Conservation (phyloP, 768 basidiomycete genomes). For the Dendrothele bispora region DNA sequence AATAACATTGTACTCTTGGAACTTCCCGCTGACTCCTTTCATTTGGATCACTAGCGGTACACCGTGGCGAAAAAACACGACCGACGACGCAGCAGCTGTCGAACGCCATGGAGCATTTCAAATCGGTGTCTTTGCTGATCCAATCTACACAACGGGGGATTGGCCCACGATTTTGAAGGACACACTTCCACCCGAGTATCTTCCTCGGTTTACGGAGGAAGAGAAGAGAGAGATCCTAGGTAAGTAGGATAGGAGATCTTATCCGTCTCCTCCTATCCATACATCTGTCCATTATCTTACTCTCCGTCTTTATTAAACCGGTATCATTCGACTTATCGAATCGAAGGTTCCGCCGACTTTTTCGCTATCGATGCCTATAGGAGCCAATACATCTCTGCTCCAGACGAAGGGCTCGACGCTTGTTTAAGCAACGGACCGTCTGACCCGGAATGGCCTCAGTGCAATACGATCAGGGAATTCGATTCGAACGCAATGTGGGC, state of each 20-base stretch:
- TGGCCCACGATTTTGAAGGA: slow-evolving; percentile 53
- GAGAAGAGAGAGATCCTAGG: slow-evolving; percentile 45
- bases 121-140: slow-evolving; percentile 50
- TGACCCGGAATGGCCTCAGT: slow-evolving; percentile 52
- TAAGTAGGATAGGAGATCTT: no score
- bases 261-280: no score
- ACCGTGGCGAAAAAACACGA: slow-evolving; percentile 43
- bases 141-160: slow-evolving; percentile 49
- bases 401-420: slow-evolving; percentile 41
- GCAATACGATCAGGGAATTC: slow-evolving; percentile 37
- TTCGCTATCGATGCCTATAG: slow-evolving; percentile 52
- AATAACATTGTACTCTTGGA: no score
- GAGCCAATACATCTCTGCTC: slow-evolving; percentile 39
- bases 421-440: slow-evolving; percentile 42
- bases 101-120: slow-evolving; percentile 52
- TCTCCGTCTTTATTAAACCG: no score
- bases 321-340: no score
- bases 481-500: slow-evolving; percentile 50
- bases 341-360: slow-evolving; percentile 48
- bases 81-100: slow-evolving; percentile 43
- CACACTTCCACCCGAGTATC: slow-evolving; percentile 42
- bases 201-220: slow-evolving; percentile 47
- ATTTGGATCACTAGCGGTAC: slow-evolving; percentile 30
- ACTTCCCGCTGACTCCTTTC: not conserved
- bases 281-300: no score